These are phyloP conservation scores for Boletus bicolor DNA, from an alignment of 768 basidiomycete genomes.

Conservation along the genomic window DNA sequence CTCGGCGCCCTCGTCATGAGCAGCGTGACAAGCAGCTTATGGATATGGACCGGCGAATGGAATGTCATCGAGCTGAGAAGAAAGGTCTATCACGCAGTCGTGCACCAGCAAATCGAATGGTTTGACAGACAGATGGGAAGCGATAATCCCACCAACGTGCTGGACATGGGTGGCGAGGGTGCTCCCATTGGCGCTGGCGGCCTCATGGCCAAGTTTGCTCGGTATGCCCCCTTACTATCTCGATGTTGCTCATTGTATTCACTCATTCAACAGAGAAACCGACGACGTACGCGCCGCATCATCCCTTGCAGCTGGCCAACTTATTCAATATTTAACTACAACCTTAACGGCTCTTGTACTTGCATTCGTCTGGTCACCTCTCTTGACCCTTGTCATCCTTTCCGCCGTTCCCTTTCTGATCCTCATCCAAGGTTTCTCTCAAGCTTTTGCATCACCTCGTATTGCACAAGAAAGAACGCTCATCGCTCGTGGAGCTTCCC, in stretches of 20 bases:
- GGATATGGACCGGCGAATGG: slow-evolving; percentile 86
- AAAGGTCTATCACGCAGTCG: slow-evolving; percentile 66
- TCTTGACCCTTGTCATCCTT: slow-evolving; percentile 89
- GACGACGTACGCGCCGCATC: slow-evolving; percentile 88
- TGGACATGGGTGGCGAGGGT: slow-evolving; percentile 36
- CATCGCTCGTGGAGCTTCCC: slow-evolving; percentile 69
- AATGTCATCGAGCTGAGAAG: slow-evolving; percentile 67
- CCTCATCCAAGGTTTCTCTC: slow-evolving; percentile 72
- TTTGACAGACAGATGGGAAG: slow-evolving; percentile 78
- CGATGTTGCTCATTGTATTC: background rate
- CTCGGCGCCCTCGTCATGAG: slow-evolving; percentile 66
- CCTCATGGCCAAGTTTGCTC: slow-evolving; percentile 89
- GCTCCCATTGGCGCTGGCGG: slow-evolving; percentile 79
- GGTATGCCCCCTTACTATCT: slow-evolving; percentile 39
- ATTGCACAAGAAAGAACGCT: slow-evolving; percentile 63
- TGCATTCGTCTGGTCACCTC: slow-evolving; percentile 75
- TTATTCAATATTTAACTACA: slow-evolving; percentile 80
- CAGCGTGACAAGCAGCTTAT: slow-evolving; percentile 71
- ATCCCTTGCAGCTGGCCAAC: slow-evolving; percentile 72
- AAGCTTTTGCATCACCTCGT: slow-evolving; percentile 63
- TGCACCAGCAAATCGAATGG: slow-evolving; percentile 79
- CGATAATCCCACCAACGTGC: slow-evolving; percentile 41
- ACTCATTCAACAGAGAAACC: slow-evolving; percentile 65
- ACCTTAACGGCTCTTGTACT: slow-evolving; percentile 76
- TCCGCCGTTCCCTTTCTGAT: slow-evolving; percentile 82